These are phyloP conservation scores for Stagonosporopsis rhizophila DNA, from an alignment of 2,329 filamentous ascomycete species.

Conservation along the genomic window DNA sequence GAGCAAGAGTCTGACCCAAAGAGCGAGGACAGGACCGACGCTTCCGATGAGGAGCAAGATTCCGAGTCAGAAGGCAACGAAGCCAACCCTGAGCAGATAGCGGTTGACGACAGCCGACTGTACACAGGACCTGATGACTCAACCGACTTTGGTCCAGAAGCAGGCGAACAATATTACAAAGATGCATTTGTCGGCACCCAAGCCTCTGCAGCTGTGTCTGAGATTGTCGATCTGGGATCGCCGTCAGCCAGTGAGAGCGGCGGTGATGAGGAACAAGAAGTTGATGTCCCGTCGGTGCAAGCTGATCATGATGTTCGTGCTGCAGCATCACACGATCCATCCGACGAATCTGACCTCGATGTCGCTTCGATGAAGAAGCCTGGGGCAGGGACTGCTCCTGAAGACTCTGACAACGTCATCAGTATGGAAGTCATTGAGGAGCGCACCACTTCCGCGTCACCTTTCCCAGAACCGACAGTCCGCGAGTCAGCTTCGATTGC, in stretches of 20 bases:
- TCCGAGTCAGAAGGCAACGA: not conserved
- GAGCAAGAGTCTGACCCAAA: not conserved
- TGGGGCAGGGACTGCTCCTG: not conserved
- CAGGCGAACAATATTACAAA: not conserved
- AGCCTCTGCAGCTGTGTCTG: slow-evolving; percentile 13
- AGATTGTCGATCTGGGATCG: slow-evolving; percentile 36
- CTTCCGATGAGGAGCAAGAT: not conserved
- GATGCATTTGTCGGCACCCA: slow-evolving; percentile 3
- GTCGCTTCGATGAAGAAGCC: not conserved
- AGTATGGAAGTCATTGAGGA: not conserved
- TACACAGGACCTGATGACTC: not conserved
- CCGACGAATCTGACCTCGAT: not conserved
- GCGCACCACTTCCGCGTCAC: not conserved
- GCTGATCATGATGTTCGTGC: not conserved
- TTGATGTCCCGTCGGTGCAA: not conserved
- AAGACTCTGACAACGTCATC: not conserved
- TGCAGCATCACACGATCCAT: not conserved
- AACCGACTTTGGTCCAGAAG: not conserved
- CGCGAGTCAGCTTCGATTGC: not conserved
- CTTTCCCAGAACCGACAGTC: not conserved
- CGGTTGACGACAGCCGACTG: not conserved
- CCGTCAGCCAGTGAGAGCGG: slow-evolving; percentile 18
- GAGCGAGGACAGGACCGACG: not conserved
- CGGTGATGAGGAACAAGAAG: not conserved
- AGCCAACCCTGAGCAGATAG: not conserved